Evolutionary conservation across 495 filamentous ascomycete species (phyloP), one percentile per base, ranked within the genome.

Genomic region (Lasiosphaeria ovina): DNA sequence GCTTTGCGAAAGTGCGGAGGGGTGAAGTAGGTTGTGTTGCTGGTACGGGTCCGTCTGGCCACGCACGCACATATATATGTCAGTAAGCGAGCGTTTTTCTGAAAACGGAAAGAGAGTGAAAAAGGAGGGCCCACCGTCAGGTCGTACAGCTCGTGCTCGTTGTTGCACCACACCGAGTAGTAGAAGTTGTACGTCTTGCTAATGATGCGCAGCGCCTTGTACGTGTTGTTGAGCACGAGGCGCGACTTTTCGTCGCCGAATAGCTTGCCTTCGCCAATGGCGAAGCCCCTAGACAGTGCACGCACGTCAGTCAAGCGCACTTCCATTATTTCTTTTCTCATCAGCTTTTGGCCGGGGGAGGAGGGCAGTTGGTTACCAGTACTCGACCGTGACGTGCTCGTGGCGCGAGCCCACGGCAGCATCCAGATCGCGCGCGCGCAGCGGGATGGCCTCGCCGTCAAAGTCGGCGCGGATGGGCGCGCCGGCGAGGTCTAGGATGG

Each of bases 321-420:
- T n/a, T n/a, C n/a, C n/a, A n/a, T n/a, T n/a, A n/a, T n/a, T n/a
- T n/a, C n/a, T n/a, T n/a, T n/a, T n/a, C n/a, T n/a, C n/a, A n/a
- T n/a, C n/a, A n/a, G n/a, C n/a, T n/a, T n/a, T n/a, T n/a, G n/a
- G n/a, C n/a, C n/a, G n/a, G n/a, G n/a, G n/a, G n/a, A n/a, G n/a
- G n/a, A n/a, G n/a, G n/a, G n/a, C n/a, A n/a, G n/a, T n/a, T n/a
- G n/a, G n/a, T n/a, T n/a, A n/a, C 24, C 87, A 89, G 62, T 77
- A 87, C 62, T 89, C 87, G 12, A 88, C 83, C 0, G 82, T 85
- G 17, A 86, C 83, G 70, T 88, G 85, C 67, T 89, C 88, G 53
- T 86, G 83, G 3, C 81, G 69, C 17, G 45, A 63, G 1, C 48
- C 51, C 35, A 17, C 65, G 31, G 76, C 71, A 33, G 67, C 69